Evolutionary conservation across 192 early-diverging fungal species (phyloP), one percentile per base, ranked within the genome.

Genomic region (Helicostylum pulchrum): DNA sequence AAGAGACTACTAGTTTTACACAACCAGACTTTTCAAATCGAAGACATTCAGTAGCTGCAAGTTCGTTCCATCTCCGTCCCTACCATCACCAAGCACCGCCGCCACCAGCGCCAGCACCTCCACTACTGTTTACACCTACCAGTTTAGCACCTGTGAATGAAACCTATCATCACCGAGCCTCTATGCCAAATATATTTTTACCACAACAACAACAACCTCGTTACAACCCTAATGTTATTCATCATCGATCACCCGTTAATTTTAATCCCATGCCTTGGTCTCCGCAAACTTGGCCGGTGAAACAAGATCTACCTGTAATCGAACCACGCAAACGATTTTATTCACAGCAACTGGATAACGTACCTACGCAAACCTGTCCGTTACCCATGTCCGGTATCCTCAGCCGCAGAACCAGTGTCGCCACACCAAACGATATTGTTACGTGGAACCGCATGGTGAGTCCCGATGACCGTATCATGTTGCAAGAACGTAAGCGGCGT

Each of bases 151-250:
- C 21, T 15, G 21, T 11, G 7, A 30, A 43, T 14, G 9, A 17
- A 17, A 23, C 14, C 10, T 15, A 47, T 7, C 32, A 51, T 14
- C 61, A 62, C 15, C 48, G 61, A 7, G 46, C 61, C n/a, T 62
- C 61, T 34, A 32, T 62, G 47, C 61, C 61, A 51, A 62, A 62
- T 39, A 51, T 62, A 7, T 51, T 39, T 62, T 30, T 26, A 31
- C 45, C 45, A 1, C 55, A 56, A 43, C 32, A 57, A 20, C 53
- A 56, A 20, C 32, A 58, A 17, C 20, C 7, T 23, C 19, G 46
- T 48, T 26, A 2, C 26, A 26, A 26, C 26, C 26, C 1, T 26
- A 0, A 26, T 26, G 2, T 26, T 0, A 26, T 1, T 19, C 0
- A 7, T 17, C 46, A 1, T 48, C 26, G 1, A 26, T 2, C 26